Conservation (phyloP, 768 basidiomycete species). For the Termitomyces bulborhizus region DNA sequence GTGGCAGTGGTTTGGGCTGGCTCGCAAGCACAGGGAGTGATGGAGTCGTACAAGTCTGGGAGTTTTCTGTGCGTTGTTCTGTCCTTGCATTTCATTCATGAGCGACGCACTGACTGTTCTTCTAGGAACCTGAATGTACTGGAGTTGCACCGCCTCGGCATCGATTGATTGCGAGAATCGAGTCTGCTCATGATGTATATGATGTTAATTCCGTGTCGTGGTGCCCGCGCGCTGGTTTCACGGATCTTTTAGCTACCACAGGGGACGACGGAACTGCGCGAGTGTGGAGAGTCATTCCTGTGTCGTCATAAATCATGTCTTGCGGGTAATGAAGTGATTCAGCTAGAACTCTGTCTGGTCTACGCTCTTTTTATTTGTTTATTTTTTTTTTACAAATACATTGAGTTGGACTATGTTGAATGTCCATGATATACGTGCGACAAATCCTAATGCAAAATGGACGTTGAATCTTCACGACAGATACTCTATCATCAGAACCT, state of each 20-base stretch:
- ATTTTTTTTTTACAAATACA: conserved; percentile 10
- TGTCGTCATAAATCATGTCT: conserved; percentile 19
- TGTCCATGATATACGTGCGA: conserved; percentile 30
- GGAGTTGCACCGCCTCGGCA: conserved; percentile 22
- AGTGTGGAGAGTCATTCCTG: conserved; percentile 55
- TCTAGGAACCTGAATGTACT: conserved; percentile 20
- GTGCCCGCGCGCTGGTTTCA: conserved; percentile 60
- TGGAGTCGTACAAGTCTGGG: conserved; percentile 78
- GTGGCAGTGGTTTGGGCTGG: conserved; percentile 58
- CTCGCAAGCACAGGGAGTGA: conserved; percentile 84
- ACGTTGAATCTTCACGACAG: conserved; percentile 47
- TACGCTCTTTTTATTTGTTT: background rate
- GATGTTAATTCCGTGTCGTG: conserved; percentile 86
- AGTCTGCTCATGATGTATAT: conserved; percentile 70
- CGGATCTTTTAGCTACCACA: conserved; percentile 69
- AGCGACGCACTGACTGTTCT: background rate
- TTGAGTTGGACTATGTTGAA: conserved; percentile 45
- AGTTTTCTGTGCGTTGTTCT: conserved; percentile 46
- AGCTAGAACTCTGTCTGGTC: background rate
- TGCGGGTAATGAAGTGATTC: background rate
- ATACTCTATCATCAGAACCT: background rate
- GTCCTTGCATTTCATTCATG: background rate
- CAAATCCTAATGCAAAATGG: conserved; percentile 26
- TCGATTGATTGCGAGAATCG: conserved; percentile 49
- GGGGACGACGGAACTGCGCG: conserved; percentile 82